Evolutionary conservation across 2,329 filamentous ascomycete genomes (phyloP).

Genomic region (Penicillium sp.): DNA sequence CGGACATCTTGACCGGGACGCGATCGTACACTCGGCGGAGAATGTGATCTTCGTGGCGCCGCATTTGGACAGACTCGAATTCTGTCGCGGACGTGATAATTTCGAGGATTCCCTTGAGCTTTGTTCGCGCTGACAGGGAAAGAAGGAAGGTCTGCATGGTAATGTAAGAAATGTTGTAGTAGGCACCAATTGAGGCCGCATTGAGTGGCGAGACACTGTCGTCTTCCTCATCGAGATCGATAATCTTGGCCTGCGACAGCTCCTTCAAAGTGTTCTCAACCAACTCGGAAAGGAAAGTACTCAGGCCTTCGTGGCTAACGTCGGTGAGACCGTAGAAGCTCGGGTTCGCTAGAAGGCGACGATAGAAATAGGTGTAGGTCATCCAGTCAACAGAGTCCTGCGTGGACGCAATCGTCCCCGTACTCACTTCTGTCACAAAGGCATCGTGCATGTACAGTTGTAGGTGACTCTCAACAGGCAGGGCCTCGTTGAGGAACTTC

Average conservation of each 20-base stretch:
- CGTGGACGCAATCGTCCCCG: conserved; percentile 90
- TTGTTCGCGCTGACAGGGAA: conserved; percentile 84
- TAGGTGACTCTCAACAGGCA: conserved; percentile 93
- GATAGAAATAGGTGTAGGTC: conserved; percentile 98
- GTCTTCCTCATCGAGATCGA: conserved; percentile 93
- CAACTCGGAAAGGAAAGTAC: conserved; percentile 89
- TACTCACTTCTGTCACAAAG: conserved; percentile 96
- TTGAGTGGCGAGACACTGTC: conserved; percentile 88
- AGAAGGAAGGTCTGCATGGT: conserved; percentile 99
- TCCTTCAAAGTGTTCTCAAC: conserved; percentile 93
- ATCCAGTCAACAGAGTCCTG: conserved; percentile 99
- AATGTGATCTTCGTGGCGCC: conserved; percentile 86
- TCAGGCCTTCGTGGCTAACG: conserved; percentile 90
- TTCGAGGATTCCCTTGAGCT: conserved; percentile 95
- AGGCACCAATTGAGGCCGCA: conserved; percentile 95
- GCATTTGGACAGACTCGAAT: conserved; percentile 93
- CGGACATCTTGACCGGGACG: conserved; percentile 91
- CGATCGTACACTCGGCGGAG: conserved; percentile 92
- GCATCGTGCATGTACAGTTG: conserved; percentile 92
- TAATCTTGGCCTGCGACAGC: conserved; percentile 88
- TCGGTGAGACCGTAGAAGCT: conserved; percentile 93
- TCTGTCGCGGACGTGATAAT: conserved; percentile 97
- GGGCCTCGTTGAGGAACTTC: conserved; percentile 95
- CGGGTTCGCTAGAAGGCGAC: conserved; percentile 89
- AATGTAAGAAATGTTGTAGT: conserved; percentile 99